phyloP scores from a whole-genome alignment of 352 stramenopile species.

The Pythium rhizo-oryzae region DNA sequence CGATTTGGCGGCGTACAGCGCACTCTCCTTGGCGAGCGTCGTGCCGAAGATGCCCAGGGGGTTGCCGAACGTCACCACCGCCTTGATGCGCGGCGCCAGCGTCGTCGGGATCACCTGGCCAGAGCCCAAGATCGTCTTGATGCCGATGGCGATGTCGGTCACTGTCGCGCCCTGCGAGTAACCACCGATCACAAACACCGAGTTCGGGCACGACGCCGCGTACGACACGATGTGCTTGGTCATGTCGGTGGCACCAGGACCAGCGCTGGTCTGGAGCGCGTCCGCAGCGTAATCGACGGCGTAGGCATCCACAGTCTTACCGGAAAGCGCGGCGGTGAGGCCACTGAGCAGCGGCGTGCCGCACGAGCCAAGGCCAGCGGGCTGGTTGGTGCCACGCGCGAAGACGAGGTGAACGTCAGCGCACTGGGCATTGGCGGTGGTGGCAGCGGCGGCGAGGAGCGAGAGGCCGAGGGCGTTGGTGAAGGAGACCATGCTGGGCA shows the following conservation, averaged over 20 bases:
- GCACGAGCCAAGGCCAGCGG: slow-evolving; percentile 31
- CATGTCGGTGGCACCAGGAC: slow-evolving; percentile 36
- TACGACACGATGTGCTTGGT: slow-evolving; percentile 35
- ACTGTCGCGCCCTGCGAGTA: slow-evolving; percentile 28
- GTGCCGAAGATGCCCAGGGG: slow-evolving; percentile 1
- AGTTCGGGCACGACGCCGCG: slow-evolving; percentile 33
- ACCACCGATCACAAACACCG: slow-evolving; percentile 10
- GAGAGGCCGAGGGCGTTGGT: slow-evolving; percentile 1
- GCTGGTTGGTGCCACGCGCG: slow-evolving; percentile 36
- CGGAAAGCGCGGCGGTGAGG: slow-evolving; percentile 26
- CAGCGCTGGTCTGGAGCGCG: slow-evolving; percentile 25
- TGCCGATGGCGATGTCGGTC: slow-evolving; percentile 36
- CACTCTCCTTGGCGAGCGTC: background rate
- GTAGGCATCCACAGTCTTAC: slow-evolving; percentile 39
- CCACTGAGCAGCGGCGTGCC: slow-evolving; percentile 29
- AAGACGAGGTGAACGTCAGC: slow-evolving; percentile 29
- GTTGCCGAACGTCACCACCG: slow-evolving; percentile 31
- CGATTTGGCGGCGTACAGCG: slow-evolving; percentile 10
- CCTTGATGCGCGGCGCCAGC: slow-evolving; percentile 32
- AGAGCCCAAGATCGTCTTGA: slow-evolving; percentile 26
- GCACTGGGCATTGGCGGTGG: slow-evolving; percentile 1
- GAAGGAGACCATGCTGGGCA: slow-evolving; percentile 7
- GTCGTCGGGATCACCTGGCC: slow-evolving; percentile 26
- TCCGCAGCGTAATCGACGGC: slow-evolving; percentile 33
- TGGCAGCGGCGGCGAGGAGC: background rate